A percentile compares a stretch with the other conserved stretches of the same genome.
Evolutionary conservation across 305 asterid genomes (phyloP).

Genomic region (Plantago lanceolata): DNA sequence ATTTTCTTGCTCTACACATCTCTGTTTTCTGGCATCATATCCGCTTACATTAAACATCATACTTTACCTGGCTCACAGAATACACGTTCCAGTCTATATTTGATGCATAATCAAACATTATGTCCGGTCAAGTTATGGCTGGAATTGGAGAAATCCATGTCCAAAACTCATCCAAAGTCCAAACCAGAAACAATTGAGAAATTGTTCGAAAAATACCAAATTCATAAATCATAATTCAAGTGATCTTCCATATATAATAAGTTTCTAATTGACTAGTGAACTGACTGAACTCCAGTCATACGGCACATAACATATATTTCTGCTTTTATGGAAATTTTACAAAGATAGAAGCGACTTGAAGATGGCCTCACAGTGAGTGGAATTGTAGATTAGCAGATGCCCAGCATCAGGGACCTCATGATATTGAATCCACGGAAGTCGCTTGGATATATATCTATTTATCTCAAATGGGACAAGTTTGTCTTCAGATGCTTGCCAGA

Average conservation of each 20-base stretch:
- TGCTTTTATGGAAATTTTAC: slow-evolving; percentile 7
- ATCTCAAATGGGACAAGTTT: slow-evolving; percentile 39
- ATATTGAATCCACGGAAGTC: slow-evolving; percentile 68
- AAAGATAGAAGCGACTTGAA: slow-evolving; percentile 42
- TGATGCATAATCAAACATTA: background rate
- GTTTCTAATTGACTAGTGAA: too few species aligned
- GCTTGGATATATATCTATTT: slow-evolving; percentile 43
- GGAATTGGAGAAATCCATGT: background rate
- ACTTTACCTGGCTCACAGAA: background rate
- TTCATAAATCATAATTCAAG: background rate
- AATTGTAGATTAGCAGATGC: slow-evolving; percentile 47
- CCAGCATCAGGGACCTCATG: slow-evolving; percentile 73
- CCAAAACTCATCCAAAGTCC: background rate
- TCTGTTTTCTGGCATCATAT: background rate
- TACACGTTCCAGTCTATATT: background rate
- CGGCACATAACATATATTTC: background rate
- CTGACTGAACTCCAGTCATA: too few species aligned
- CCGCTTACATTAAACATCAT: background rate
- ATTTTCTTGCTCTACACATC: background rate
- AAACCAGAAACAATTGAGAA: background rate
- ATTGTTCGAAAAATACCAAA: background rate
- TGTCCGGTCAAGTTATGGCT: background rate
- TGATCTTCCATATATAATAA: background rate
- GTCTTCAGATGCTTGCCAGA: slow-evolving; percentile 80
- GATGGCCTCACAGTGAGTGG: slow-evolving; percentile 48